Evolutionary conservation across 768 basidiomycete species (phyloP).

Genomic region (Tricholoma sp.): DNA sequence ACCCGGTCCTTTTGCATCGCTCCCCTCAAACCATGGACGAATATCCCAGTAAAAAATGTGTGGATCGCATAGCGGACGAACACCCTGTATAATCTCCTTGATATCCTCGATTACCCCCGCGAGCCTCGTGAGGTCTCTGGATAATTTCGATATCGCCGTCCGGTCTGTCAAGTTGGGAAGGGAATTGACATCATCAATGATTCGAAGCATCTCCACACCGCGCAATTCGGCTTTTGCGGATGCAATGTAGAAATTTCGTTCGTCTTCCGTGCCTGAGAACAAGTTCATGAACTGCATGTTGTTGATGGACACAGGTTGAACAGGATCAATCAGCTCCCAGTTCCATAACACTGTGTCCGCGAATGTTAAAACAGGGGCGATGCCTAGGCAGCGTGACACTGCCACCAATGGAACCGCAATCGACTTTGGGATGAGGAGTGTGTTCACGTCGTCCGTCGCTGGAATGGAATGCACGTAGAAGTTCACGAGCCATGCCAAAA

Average conservation of each 20-base stretch:
- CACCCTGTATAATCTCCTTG: conserved; percentile 58
- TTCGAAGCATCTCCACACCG: conserved; percentile 79
- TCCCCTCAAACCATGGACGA: conserved; percentile 92
- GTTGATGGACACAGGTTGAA: conserved; percentile 52
- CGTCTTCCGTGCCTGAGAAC: conserved; percentile 85
- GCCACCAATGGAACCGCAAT: conserved; percentile 73
- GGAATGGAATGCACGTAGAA: conserved; percentile 86
- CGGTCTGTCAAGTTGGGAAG: conserved; percentile 65
- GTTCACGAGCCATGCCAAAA: conserved; percentile 84
- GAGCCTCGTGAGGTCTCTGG: conserved; percentile 66
- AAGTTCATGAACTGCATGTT: conserved; percentile 71
- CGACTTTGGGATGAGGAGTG: conserved; percentile 64
- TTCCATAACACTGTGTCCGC: conserved; percentile 98
- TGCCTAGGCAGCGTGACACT: conserved; percentile 69
- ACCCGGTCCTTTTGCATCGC: conserved; percentile 50
- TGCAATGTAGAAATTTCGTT: conserved; percentile 79
- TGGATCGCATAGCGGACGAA: conserved; percentile 74
- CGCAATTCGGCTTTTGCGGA: conserved; percentile 83
- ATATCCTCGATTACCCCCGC: conserved; percentile 69
- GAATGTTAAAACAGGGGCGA: conserved; percentile 94
- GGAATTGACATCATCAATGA: conserved; percentile 83
- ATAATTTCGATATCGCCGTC: conserved; percentile 59
- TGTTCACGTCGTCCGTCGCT: conserved; percentile 25
- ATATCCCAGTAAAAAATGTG: conserved; percentile 85
- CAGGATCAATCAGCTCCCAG: conserved; percentile 56